phyloP scores from a whole-genome alignment of 2,329 filamentous ascomycete genomes.

The Macrophomina phaseolina region DNA sequence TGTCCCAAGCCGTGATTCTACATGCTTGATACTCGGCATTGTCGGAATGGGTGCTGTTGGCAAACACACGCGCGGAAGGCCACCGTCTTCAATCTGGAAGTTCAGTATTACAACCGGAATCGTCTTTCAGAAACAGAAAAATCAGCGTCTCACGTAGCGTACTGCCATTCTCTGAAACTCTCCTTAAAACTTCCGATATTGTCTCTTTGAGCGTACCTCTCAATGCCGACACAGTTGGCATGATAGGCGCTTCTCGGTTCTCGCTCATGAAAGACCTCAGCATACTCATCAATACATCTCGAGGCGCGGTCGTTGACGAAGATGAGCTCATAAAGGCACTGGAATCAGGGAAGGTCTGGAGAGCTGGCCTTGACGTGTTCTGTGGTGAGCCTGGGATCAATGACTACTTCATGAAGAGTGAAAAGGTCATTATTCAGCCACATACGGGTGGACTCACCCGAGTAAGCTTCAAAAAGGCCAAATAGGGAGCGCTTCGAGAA shows the following conservation, averaged over 20 bases:
- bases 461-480: slow-evolving; percentile 47
- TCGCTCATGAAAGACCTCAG: slow-evolving; percentile 54
- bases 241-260: slow-evolving; percentile 51
- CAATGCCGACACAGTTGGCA: slow-evolving; percentile 45
- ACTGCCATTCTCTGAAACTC: slow-evolving; percentile 46
- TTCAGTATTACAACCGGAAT: slow-evolving; percentile 53
- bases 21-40: slow-evolving; percentile 54
- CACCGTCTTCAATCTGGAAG: slow-evolving; percentile 50
- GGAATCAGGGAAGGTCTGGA: slow-evolving; percentile 52
- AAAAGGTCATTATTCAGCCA: slow-evolving; percentile 48
- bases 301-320: slow-evolving; percentile 58
- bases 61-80: slow-evolving; percentile 49
- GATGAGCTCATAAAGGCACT: slow-evolving; percentile 54
- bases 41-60: slow-evolving; percentile 58
- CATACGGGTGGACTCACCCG: slow-evolving; percentile 54
- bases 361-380: slow-evolving; percentile 59
- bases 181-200: slow-evolving; percentile 50
- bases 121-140: slow-evolving; percentile 45
- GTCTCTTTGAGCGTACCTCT: slow-evolving; percentile 58
- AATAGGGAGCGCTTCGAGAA: slow-evolving; percentile 57
- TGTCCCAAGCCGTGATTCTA: slow-evolving; percentile 50
- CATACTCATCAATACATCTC: slow-evolving; percentile 58
- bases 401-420: slow-evolving; percentile 43
- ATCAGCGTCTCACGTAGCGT: slow-evolving; percentile 39
- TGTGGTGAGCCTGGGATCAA: slow-evolving; percentile 51